Evolutionary conservation across 2,329 filamentous ascomycete species (phyloP).

Genomic region (Blastomyces emzantsi): DNA sequence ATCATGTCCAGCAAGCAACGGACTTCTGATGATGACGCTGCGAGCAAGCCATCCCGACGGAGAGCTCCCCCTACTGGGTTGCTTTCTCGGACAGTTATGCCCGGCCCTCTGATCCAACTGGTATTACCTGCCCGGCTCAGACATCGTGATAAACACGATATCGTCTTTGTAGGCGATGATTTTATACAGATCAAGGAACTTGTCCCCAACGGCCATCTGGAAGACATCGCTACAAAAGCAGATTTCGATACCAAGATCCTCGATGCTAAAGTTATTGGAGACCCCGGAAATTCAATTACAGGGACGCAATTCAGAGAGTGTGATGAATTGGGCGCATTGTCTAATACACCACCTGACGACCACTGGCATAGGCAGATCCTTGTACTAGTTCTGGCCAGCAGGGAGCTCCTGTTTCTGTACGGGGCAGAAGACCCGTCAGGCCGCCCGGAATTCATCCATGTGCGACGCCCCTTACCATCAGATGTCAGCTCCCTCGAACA

Average conservation of each 20-base stretch:
- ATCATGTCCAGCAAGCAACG: conserved; percentile 15
- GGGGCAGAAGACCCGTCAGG: conserved; percentile 41
- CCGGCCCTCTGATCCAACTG: conserved; percentile 65
- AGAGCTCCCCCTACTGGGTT: conserved; percentile 55
- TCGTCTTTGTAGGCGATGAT: conserved; percentile 76
- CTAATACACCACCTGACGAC: conserved; percentile 15
- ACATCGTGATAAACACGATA: conserved; percentile 61
- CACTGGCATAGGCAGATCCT: conserved; percentile 67
- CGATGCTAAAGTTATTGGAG: conserved; percentile 67
- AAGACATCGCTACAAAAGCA: conserved; percentile 64
- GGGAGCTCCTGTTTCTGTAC: conserved; percentile 69
- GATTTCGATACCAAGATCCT: conserved; percentile 73
- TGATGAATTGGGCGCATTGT: conserved; percentile 11
- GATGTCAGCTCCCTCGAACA: conserved; percentile 46
- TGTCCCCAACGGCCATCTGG: conserved; percentile 56
- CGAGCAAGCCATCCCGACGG: conserved; percentile 18
- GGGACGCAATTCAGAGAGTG: conserved; percentile 25
- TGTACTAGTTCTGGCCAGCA: conserved; percentile 63
- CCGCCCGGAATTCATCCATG: conserved; percentile 52
- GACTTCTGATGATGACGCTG: conserved; percentile 12
- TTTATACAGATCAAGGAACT: conserved; percentile 76
- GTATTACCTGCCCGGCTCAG: conserved; percentile 74
- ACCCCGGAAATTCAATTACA: conserved; percentile 33
- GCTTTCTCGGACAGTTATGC: conserved; percentile 66
- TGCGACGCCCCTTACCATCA: conserved; percentile 50